Percentiles rank a stretch among this genome's conserved stretches.
Conservation (phyloP, 2,329 filamentous ascomycete genomes). For the Apiospora aurea region DNA sequence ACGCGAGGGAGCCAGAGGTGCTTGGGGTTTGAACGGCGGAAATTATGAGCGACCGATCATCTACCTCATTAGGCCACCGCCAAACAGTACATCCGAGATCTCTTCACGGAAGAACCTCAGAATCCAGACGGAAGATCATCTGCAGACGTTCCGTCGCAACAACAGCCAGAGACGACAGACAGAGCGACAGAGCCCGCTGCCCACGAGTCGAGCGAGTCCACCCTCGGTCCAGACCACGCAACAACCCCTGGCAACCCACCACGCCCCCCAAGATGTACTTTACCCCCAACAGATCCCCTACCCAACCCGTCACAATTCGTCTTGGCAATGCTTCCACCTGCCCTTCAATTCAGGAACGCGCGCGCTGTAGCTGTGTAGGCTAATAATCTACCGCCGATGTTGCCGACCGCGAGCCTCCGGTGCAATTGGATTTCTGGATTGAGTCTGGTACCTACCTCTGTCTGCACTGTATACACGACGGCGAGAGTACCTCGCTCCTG, state of each 20-base stretch:
- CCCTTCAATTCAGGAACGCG: slow-evolving; percentile 13
- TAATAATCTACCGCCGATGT: slow-evolving; percentile 6
- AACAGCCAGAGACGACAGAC: not conserved
- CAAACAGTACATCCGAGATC: slow-evolving; percentile 5
- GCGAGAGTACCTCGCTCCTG: not conserved
- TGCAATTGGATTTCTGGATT: not conserved
- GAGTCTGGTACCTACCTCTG: not conserved
- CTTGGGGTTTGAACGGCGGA: not conserved
- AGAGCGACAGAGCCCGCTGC: not conserved
- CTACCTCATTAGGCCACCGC: not conserved
- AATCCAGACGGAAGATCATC: slow-evolving; percentile 8
- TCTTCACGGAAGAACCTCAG: slow-evolving; percentile 1
- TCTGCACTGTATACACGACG: no score
- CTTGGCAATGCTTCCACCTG: not conserved
- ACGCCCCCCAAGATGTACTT: not conserved
- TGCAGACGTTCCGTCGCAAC: not conserved
- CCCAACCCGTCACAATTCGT: not conserved
- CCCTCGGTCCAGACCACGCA: not conserved
- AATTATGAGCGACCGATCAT: not conserved
- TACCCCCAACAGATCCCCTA: not conserved
- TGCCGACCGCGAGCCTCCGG: not conserved
- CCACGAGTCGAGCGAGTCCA: no score
- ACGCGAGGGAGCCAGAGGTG: slow-evolving; percentile 1
- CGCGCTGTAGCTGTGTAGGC: not conserved
- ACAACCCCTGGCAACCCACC: not conserved